Base-by-base conservation (phyloP, 805 yeast genomes). In the Sporopachydermia quercuum region DNA sequence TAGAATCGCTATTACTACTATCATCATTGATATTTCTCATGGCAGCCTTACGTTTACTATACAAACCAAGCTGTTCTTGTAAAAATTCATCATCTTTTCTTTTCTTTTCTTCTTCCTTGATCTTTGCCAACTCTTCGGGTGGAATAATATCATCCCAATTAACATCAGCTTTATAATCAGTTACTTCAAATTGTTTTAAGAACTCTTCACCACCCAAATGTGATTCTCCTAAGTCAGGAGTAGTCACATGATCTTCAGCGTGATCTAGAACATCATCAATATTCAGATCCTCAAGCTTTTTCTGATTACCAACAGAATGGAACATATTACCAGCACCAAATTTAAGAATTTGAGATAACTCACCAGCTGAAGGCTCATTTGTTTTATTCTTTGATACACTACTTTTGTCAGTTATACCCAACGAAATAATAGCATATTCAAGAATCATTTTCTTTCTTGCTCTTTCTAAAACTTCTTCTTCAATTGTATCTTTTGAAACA, bases 111-210 rank as follows among this genome's bases (percentile, higher is more conserved):
- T 86, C 94, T 47, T 82, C 94, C 56, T 91, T 91, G 50, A 91
- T 68, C 55, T 81, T 84, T 44, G 76, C 70, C 46, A 93, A 66
- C 57, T 91, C 98, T 36, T 83, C 94, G 47, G 84, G 87, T 0
- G 99, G 99, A 51, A 91, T 91, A 49, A 91, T 91, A 58, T 91
- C 99, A 62, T 91, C 97, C 99, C 99, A 91, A 47, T 86, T 93
- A 45, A 89, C 86, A 57, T 89, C 96, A 1, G 98, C 97, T 63
- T 91, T 91, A 58, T 87, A 93, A 56, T 91, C 98, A 0, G 99
- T 91, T 40, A 91, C 98, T 60, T 91, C 98, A 57, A 91, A 91
- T 61, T 91, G 99, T 53, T 76, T 85, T 61, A 91, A 69, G 54
- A 91, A 91, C 61, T 91, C 99, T 58, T 91, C 99, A 42, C 97